A percentile compares a stretch with the other conserved stretches of the same genome.
These are phyloP conservation scores for Lathyrus tuberosus DNA, from an alignment of 306 rosid species.

Conservation along the genomic window DNA sequence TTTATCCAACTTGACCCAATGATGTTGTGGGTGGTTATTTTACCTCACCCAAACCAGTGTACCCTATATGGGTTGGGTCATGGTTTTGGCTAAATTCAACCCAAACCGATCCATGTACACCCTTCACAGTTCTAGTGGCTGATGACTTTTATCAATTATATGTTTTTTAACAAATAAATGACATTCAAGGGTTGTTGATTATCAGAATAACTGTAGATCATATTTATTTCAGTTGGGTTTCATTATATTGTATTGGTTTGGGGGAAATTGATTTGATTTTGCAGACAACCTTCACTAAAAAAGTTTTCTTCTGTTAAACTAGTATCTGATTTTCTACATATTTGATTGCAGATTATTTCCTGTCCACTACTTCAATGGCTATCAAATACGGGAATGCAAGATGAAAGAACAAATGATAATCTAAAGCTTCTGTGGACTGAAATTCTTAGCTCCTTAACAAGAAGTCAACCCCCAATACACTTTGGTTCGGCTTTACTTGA, in stretches of 20 bases:
- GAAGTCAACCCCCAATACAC: constrained; percentile 63
- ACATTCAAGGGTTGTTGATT: constrained; percentile 18
- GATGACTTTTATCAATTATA: constrained; percentile 25
- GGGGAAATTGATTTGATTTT: constrained; percentile 17
- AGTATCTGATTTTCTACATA: constrained; percentile 1
- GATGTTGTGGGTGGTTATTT: no score
- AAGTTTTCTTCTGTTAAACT: constrained; percentile 1
- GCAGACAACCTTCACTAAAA: constrained; percentile 29
- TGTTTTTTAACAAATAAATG: constrained; percentile 11
- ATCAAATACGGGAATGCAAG: constrained; percentile 49
- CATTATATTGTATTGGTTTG: constrained; percentile 20
- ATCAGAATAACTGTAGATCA: constrained; percentile 20
- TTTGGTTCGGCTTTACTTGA: constrained; percentile 65
- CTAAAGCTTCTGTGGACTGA: constrained; percentile 66
- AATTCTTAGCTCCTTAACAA: constrained; percentile 54
- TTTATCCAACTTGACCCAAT: no score
- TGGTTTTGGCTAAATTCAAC: no score
- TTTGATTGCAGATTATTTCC: constrained; percentile 57
- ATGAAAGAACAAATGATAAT: constrained; percentile 47
- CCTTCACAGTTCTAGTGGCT: constrained; percentile 6
- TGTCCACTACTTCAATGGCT: constrained; percentile 74
- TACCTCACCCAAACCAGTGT: no score
- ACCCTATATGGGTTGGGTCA: no score
- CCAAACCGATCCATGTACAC: no score
- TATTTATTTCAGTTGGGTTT: constrained; percentile 27